phyloP scores from a whole-genome alignment of 2,329 filamentous ascomycete genomes.

The Colletotrichum liriopes region DNA sequence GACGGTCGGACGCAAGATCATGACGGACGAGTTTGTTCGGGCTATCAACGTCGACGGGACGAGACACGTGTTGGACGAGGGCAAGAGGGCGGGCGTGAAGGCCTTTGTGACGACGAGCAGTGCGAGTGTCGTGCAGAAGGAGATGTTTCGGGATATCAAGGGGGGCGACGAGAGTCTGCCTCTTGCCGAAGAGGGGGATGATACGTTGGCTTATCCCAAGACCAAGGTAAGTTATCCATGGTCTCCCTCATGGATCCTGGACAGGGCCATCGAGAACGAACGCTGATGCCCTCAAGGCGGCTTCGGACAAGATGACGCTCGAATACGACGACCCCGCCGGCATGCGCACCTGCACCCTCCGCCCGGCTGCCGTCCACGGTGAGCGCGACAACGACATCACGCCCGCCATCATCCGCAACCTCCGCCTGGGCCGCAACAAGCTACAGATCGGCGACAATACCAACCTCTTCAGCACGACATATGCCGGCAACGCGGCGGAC shows the following conservation, averaged over 20 bases:
- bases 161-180: conserved; percentile 74
- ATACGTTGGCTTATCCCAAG: conserved; percentile 64
- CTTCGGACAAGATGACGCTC: conserved; percentile 40
- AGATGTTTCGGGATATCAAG: conserved; percentile 71
- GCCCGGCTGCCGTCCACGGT: conserved; percentile 42
- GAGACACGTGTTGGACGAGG: conserved; percentile 69
- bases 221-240: conserved; percentile 66
- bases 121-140: conserved; percentile 71
- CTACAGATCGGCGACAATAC: conserved; percentile 74
- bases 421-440: conserved; percentile 67
- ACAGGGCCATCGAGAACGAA: not conserved
- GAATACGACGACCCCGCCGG: conserved; percentile 29
- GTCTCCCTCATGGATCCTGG: fast-evolving
- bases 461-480: conserved; percentile 78
- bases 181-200: conserved; percentile 47
- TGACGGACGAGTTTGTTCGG: conserved; percentile 62
- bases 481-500: conserved; percentile 75
- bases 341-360: conserved; percentile 42
- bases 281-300: conserved; percentile 23
- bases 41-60: conserved; percentile 77
- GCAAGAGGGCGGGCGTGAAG: conserved; percentile 61
- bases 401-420: conserved; percentile 69
- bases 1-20: conserved; percentile 28
- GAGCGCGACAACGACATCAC: conserved; percentile 68
- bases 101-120: conserved; percentile 77